Conservation (phyloP, 768 basidiomycete genomes). For the Boletus rubescentipes region DNA sequence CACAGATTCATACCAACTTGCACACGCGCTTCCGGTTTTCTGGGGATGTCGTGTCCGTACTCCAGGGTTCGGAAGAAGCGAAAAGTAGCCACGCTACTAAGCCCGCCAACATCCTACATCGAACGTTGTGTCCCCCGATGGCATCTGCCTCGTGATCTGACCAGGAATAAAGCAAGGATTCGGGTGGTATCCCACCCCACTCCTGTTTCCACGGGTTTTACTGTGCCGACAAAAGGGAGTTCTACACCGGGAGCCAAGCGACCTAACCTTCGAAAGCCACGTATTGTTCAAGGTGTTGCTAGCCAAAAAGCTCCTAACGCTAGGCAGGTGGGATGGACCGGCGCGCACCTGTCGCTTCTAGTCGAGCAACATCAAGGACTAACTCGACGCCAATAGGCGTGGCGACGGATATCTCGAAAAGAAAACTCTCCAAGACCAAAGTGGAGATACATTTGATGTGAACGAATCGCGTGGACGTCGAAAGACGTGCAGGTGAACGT, state of each 20-base stretch:
- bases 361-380: conserved; percentile 52
- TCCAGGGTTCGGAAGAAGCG: conserved; percentile 71
- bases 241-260: conserved; percentile 44
- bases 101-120: neutral
- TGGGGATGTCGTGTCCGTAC: conserved; percentile 75
- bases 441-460: conserved; percentile 61
- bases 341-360: conserved; percentile 62
- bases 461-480: conserved; percentile 55
- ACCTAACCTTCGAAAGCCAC: conserved; percentile 68
- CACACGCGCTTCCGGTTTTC: neutral
- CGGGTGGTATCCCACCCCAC: neutral
- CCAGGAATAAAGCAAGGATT: neutral
- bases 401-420: conserved; percentile 83
- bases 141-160: conserved; percentile 6
- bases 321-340: conserved; percentile 88
- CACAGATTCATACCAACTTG: no score
- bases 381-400: conserved; percentile 71
- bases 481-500: conserved; percentile 13
- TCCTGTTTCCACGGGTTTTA: neutral
- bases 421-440: conserved; percentile 68
- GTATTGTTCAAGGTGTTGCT: conserved; percentile 49
- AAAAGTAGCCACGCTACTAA: conserved; percentile 58
- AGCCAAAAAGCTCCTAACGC: conserved; percentile 74
- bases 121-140: neutral
- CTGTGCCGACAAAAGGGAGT: neutral